A percentile compares a stretch with the other conserved stretches of the same genome.
Conservation (phyloP, 805 yeast genomes). For the Aciculoconidium aculeatum region DNA sequence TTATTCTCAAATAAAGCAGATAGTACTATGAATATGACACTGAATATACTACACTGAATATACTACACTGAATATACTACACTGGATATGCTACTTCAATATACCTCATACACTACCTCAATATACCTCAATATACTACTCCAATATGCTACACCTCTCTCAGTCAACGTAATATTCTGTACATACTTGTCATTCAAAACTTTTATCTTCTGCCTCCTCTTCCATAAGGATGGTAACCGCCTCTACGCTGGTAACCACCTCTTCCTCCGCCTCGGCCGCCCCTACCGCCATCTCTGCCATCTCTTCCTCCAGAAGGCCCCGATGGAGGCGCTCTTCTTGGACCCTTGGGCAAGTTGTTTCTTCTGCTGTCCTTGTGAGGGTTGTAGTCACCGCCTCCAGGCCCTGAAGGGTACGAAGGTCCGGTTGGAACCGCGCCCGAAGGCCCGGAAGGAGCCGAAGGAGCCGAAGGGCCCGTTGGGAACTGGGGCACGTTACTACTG, state of each 20-base stretch:
- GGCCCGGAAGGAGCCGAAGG: too few relatives aligned
- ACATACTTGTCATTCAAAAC: too few relatives aligned
- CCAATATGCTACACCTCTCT: neutral
- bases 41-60: too few relatives aligned
- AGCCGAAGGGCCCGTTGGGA: conserved; percentile 31
- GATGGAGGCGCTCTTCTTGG: conserved; percentile 42
- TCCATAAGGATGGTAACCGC: conserved; percentile 42
- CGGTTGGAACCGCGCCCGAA: too few relatives aligned
- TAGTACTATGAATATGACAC: too few relatives aligned
- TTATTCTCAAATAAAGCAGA: too few relatives aligned
- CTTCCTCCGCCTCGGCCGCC: conserved; percentile 16
- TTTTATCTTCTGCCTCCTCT: conserved; percentile 28
- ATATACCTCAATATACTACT: neutral
- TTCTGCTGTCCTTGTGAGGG: conserved; percentile 18
- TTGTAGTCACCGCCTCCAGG: conserved; percentile 14
- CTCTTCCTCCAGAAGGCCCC: conserved; percentile 28
- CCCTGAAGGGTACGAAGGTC: too few relatives aligned
- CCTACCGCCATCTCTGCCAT: conserved; percentile 29
- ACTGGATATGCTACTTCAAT: neutral
- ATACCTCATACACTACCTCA: conserved; percentile 1
- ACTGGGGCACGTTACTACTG: conserved; percentile 9
- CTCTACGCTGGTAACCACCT: conserved; percentile 21
- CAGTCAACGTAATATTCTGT: too few relatives aligned
- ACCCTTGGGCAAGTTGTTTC: conserved; percentile 45
- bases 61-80: too few relatives aligned